Base-by-base conservation (phyloP, 371 early-diverging fungal genomes). In the Sporodiniella umbellata region DNA sequence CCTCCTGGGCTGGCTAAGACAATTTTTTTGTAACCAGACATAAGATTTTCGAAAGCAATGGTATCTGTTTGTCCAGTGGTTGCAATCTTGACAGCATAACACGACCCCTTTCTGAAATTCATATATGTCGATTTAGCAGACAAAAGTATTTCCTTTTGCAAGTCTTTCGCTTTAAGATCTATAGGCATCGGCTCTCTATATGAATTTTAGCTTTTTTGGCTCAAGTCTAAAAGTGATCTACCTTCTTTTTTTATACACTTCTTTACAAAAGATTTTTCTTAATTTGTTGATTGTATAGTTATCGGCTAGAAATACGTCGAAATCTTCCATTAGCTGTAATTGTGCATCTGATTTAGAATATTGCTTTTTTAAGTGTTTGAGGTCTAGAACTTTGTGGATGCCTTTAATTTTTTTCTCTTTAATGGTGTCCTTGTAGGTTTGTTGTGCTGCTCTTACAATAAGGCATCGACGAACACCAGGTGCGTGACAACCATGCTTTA, bases 191-290 rank as follows among this genome's bases (percentile, higher is more conserved):
- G 96, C 38, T 86, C 81, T 49, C 78, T 73, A 66, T 60, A 39
- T 18, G 11, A 28, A 23, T 31, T 10, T 4, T 5, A 35, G 1
- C 1, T 35, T n/a, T 5, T 35, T 15, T 35, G 14, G 5, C 8
- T 15, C 35, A 35, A 35, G 35, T 14, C n/a, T n/a, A 31, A 15
- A 22, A 21, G 14, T 10, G n/a, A 52, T 66, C 56, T 75, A 87
- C 89, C 89, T 94, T 79, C 93, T 90, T 68, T 85, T 86, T 58
- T 79, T 66, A 62, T 89, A 96, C 53, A 96, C 91, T 50, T 84
- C 79, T 65, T 87, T 90, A 12, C 96, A 95, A 26, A 98, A 62
- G n/a, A 88, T 39, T 53, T 82, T 79, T 8, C 94, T 91, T 51
- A 98, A 70, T 11, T 84, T 64, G 28, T 78, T 70, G 15, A 91